Percentiles rank a stretch among this genome's conserved stretches.
phyloP scores from a whole-genome alignment of 176 grass and related monocot genomes.

The Carex myosuroides region DNA sequence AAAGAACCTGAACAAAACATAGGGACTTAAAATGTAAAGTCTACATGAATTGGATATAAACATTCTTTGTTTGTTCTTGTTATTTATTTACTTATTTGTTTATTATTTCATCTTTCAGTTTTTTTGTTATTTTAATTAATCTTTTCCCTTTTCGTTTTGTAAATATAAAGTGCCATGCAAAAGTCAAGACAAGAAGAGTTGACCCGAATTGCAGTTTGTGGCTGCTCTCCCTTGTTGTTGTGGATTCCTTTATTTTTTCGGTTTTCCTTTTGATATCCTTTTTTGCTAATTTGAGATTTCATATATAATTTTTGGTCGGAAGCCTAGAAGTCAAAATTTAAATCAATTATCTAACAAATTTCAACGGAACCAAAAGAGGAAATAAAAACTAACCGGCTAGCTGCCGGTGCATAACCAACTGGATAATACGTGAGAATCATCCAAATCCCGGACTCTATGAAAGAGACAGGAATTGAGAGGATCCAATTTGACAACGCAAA shows the following conservation, averaged over 20 bases:
- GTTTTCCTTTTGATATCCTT: background rate
- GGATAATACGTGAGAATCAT: conserved; percentile 43
- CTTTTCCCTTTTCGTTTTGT: background rate
- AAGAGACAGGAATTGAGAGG: conserved; percentile 46
- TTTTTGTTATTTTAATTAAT: background rate
- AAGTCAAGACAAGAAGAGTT: background rate
- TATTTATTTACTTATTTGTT: background rate
- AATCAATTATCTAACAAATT: background rate
- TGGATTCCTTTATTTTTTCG: background rate
- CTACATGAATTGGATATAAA: background rate
- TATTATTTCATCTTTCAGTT: background rate
- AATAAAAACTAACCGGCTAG: conserved; percentile 18
- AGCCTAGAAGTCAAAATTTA: background rate
- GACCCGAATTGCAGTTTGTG: background rate
- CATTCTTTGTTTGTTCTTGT: background rate
- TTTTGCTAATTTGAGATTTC: background rate
- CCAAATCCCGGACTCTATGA: conserved; percentile 42
- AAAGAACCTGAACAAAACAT: conserved; percentile 56
- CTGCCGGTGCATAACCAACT: conserved; percentile 38
- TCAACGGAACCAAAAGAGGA: background rate
- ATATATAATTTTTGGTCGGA: background rate
- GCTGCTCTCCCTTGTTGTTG: background rate
- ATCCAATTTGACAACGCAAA: conserved; percentile 47
- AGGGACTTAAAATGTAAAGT: background rate
- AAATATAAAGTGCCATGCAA: background rate